Base-by-base conservation (phyloP, 83 land plant species). In the Diphasiastrum complanatum region DNA sequence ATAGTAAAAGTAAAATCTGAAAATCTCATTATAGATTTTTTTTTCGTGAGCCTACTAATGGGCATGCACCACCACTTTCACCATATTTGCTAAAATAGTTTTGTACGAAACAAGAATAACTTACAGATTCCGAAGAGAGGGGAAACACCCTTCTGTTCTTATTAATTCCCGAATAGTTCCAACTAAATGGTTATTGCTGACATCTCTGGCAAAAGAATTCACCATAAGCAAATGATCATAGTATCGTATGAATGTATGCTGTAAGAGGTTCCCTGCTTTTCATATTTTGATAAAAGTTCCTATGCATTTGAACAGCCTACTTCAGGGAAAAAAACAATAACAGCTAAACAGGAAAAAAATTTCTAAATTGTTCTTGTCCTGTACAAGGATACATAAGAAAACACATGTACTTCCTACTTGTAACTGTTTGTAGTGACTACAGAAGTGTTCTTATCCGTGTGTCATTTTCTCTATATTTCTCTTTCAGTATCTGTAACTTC, bases 111-210 rank as follows among this genome's bases (percentile, higher is more conserved):
- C 47, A 3, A 51, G 20, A 16, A 10, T 36, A 37, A 78, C 92
- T 79, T 67, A 90, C 97, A 90, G 69, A 55, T 83, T 79, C 38
- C 97, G 83, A 5, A 90, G 81, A 47, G 85, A 63, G 45, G 86
- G 89, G 67, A 90, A 90, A 57, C 91, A 63, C 6, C 85, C 88
- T 34, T 86, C 86, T 36, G 70, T 47, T 5, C 81, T 75, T 5
- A 90, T 79, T n/a, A 90, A 81, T 61, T 90, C 92, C 67, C 92
- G 78, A 64, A 90, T 78, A 0, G 87, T 90, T 23, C 97, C 97
- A 36, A 74, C 71, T 49, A 90, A 67, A 75, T 90, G 92, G 62
- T 90, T 86, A 74, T 83, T 81, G 33, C 97, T 78, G 28, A 79
- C 81, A 78, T 90, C 97, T 41, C 97, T 90, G 70, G 24, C 22